Percentiles rank a stretch among this genome's conserved stretches.
phyloP scores from a whole-genome alignment of 2,329 filamentous ascomycete species.

The Achaetomium macrosporum region DNA sequence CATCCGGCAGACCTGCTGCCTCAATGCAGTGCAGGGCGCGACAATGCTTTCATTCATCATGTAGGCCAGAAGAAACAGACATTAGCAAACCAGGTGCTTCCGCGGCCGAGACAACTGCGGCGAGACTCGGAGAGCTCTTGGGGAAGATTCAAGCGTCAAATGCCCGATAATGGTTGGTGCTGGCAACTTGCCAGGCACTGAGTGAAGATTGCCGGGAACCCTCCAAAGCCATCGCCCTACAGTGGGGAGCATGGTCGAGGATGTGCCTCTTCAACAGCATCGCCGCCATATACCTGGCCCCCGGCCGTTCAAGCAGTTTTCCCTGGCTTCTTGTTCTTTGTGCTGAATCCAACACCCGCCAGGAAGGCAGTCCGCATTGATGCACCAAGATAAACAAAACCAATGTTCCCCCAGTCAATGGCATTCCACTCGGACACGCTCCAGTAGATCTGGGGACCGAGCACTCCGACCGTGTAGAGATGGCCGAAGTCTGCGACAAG shows the following conservation, averaged over 20 bases:
- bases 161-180: background rate
- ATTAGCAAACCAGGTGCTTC: too few species aligned
- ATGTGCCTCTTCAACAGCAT: too few species aligned
- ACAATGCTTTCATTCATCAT: too few species aligned
- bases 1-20: too few species aligned
- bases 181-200: background rate
- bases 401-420: slow-evolving; percentile 63
- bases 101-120: too few species aligned
- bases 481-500: slow-evolving; percentile 74
- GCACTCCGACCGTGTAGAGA: slow-evolving; percentile 56
- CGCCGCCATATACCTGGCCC: too few species aligned
- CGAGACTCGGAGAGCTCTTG: too few species aligned
- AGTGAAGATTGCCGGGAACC: background rate
- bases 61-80: too few species aligned
- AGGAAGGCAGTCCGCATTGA: slow-evolving; percentile 55
- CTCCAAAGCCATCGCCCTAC: too few species aligned
- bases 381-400: slow-evolving; percentile 64
- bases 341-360: slow-evolving; percentile 46
- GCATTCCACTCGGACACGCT: slow-evolving; percentile 57
- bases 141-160: too few species aligned
- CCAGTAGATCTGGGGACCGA: slow-evolving; percentile 61
- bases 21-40: too few species aligned
- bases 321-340: slow-evolving; percentile 10
- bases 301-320: slow-evolving; percentile 15
- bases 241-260: too few species aligned